Conservation (phyloP, 805 yeast genomes). For the Jamesozyma piceae region DNA sequence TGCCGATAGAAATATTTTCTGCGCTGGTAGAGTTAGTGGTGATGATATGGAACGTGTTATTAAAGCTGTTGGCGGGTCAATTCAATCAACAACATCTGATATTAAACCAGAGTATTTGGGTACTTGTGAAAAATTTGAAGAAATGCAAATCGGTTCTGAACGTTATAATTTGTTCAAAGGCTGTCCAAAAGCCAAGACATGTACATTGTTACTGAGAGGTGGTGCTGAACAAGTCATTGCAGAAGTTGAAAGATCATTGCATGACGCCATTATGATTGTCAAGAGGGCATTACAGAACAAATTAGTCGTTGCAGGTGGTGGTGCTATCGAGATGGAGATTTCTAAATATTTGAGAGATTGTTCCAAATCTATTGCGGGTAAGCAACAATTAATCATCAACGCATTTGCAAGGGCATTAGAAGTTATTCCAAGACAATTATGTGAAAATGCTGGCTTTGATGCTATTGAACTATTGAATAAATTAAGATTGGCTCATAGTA, state of each 20-base stretch:
- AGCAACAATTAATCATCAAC: conserved; percentile 84
- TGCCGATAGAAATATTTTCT: conserved; percentile 91
- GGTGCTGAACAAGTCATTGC: conserved; percentile 98
- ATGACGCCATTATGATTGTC: conserved; percentile 97
- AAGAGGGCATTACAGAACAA: conserved; percentile 86
- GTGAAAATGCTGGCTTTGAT: conserved; percentile 98
- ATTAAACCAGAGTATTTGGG: conserved; percentile 68
- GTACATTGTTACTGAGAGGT: conserved; percentile 89
- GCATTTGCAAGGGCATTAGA: conserved; percentile 94
- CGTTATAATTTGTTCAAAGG: conserved; percentile 90
- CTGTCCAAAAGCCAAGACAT: conserved; percentile 84
- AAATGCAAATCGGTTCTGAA: conserved; percentile 91
- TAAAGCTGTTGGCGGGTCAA: conserved; percentile 85
- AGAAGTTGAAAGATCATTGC: conserved; percentile 94
- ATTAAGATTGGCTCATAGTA: conserved; percentile 87
- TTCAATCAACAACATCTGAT: conserved; percentile 71
- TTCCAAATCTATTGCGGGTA: conserved; percentile 84
- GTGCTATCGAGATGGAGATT: conserved; percentile 96
- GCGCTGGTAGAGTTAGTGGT: conserved; percentile 88
- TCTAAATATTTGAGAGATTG: conserved; percentile 81
- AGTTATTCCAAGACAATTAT: conserved; percentile 91
- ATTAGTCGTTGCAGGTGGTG: conserved; percentile 94
- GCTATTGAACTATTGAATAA: conserved; percentile 89
- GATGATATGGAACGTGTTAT: conserved; percentile 91
- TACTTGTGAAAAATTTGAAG: conserved; percentile 78